phyloP scores from a whole-genome alignment of 164 flowering plant genomes.

The Umbilicus rupestris region DNA sequence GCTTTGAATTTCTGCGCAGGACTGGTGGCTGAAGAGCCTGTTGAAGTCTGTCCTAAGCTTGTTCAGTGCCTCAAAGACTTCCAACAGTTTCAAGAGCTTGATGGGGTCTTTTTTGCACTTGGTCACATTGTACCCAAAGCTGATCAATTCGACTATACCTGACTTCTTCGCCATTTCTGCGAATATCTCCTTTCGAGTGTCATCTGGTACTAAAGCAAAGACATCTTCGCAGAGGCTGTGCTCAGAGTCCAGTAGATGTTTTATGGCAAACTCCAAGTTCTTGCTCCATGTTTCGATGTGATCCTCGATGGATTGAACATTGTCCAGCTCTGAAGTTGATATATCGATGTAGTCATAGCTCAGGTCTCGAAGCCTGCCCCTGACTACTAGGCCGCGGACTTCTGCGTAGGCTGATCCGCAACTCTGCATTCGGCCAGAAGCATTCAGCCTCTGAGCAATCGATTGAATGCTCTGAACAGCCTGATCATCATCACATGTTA shows the following conservation, averaged over 20 bases:
- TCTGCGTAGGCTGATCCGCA: slow-evolving; percentile 31
- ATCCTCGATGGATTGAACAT: slow-evolving; percentile 22
- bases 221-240: slow-evolving; percentile 29
- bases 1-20: slow-evolving; percentile 24
- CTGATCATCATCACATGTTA: slow-evolving; percentile 5
- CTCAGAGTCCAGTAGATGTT: slow-evolving; percentile 33
- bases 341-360: slow-evolving; percentile 37
- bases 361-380: slow-evolving; percentile 26
- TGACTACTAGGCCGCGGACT: slow-evolving; percentile 23
- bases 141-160: slow-evolving; percentile 30
- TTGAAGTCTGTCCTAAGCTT: slow-evolving; percentile 31
- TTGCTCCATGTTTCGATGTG: slow-evolving; percentile 32
- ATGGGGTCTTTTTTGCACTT: slow-evolving; percentile 29
- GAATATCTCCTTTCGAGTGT: slow-evolving; percentile 21
- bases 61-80: slow-evolving; percentile 24
- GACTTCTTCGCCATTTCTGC: slow-evolving; percentile 29
- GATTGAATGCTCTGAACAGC: slow-evolving; percentile 25
- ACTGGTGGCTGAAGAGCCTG: slow-evolving; percentile 25
- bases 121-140: slow-evolving; percentile 33
- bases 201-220: slow-evolving; percentile 25
- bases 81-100: slow-evolving; percentile 37
- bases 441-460: slow-evolving; percentile 24
- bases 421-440: slow-evolving; percentile 20
- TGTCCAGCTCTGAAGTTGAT: slow-evolving; percentile 20
- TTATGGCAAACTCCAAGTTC: slow-evolving; percentile 39